Evolutionary conservation across 108 stramenopile genomes (phyloP).

Genomic region (Hondaea fermentalgiana): DNA sequence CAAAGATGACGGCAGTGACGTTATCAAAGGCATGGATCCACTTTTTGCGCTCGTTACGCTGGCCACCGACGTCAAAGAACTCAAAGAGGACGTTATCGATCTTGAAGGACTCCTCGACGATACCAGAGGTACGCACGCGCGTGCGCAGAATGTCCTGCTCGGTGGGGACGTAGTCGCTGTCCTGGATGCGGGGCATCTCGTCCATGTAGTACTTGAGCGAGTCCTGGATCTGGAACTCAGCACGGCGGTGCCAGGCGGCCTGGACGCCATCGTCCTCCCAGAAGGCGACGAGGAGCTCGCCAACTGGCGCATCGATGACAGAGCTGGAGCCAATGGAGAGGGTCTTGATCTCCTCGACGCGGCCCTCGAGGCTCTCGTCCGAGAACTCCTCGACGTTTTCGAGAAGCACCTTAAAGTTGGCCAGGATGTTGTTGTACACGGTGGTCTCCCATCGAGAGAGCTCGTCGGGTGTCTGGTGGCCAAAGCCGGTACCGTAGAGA

Average conservation of each 20-base stretch:
- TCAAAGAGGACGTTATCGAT: conserved; percentile 42
- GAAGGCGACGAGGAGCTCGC: neutral
- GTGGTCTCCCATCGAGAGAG: neutral
- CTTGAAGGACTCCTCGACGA: conserved; percentile 44
- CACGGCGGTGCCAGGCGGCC: conserved; percentile 2
- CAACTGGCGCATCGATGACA: conserved; percentile 33
- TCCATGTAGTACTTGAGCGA: conserved; percentile 67
- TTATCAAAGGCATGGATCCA: conserved; percentile 78
- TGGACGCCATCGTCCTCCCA: conserved; percentile 27
- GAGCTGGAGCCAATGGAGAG: neutral
- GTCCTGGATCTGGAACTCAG: conserved; percentile 23
- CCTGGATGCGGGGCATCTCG: conserved; percentile 21
- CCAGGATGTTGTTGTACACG: conserved; percentile 27
- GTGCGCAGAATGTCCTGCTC: neutral
- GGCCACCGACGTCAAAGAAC: conserved; percentile 33
- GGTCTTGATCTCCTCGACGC: neutral
- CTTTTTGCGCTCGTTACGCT: conserved; percentile 29
- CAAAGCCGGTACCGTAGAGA: conserved; percentile 22
- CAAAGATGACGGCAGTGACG: conserved; percentile 97
- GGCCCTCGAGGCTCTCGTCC: neutral
- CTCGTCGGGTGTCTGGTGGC: conserved; percentile 20
- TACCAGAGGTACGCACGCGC: conserved; percentile 32
- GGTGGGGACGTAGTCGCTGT: neutral
- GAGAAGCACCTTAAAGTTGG: conserved; percentile 14
- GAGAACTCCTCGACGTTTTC: neutral